Conservation (phyloP, 495 filamentous ascomycete species). For the Penicillium salamii region DNA sequence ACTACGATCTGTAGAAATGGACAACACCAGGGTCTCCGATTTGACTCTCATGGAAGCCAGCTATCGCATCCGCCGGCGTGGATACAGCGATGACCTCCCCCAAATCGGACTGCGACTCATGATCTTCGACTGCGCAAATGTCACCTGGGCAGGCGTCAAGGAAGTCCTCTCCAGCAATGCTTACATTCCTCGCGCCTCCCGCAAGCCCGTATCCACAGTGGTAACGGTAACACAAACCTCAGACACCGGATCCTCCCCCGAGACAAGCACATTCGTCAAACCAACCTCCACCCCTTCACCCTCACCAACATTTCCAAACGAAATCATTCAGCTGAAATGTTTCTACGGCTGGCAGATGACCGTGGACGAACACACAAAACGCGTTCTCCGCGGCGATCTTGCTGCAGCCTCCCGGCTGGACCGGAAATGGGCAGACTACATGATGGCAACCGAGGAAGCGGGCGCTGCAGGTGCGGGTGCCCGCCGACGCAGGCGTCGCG, state of each 20-base stretch:
- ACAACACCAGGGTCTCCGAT: constrained; percentile 90
- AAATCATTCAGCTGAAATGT: constrained; percentile 84
- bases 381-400: constrained; percentile 74
- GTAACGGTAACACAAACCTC: constrained; percentile 29
- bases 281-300: constrained; percentile 35
- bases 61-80: constrained; percentile 65
- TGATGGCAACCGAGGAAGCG: constrained; percentile 87
- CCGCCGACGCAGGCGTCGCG: constrained; percentile 67
- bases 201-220: constrained; percentile 25
- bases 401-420: constrained; percentile 69
- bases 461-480: constrained; percentile 63
- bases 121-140: constrained; percentile 82
- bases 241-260: constrained; percentile 25
- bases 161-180: constrained; percentile 84
- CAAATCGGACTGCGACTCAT: constrained; percentile 70
- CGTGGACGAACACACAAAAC: constrained; percentile 85
- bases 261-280: constrained; percentile 27
- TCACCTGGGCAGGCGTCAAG: constrained; percentile 90
- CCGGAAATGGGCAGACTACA: constrained; percentile 89
- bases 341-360: constrained; percentile 95
- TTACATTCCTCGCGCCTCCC: constrained; percentile 47
- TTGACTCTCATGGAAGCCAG: constrained; percentile 86
- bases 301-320: constrained; percentile 53
- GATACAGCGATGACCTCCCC: constrained; percentile 50
- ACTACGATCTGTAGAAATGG: constrained; percentile 75